Evolutionary conservation across 176 grass and related monocot genomes (phyloP), one percentile per base, ranked within the genome.

Genomic region (Aegilops tauschii): DNA sequence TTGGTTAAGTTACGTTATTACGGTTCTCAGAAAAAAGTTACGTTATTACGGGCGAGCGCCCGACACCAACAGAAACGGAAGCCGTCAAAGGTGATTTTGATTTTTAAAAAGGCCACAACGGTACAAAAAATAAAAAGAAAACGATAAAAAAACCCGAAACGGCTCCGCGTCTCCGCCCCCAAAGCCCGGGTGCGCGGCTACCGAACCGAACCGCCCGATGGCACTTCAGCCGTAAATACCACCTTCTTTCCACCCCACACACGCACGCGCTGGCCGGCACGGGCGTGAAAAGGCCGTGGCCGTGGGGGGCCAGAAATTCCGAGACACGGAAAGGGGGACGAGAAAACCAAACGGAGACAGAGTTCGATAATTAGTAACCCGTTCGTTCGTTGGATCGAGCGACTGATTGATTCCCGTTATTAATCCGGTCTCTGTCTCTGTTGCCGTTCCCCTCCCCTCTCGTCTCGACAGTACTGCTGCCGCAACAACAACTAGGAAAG

Each of bases 181-280:
- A 58, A 80, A 36, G n/a, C 31, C 81, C 82, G 82, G 77, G 76
- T 75, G 70, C 72, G 64, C 89, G 80, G 84, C 79, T 2, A 39
- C 84, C 58, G 44, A 47, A 12, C 39, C 5, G 50, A 58, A 21
- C 56, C 62, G 31, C 14, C 74, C 21, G 63, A 59, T 76, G 83
- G 83, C 83, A 86, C 14, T 5, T 2, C 6, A 5, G 9, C 50
- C 63, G 88, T 77, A 54, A 82, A 82, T 82, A 81, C 49, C 49
- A 50, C 47, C 47, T 17, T 5, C 49, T 0, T 11, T 9, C 40
- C 10, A 42, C 40, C 9, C 49, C 49, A 27, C 4, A 1, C 4
- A 47, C 17, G 1, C 7, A 42, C 39, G 44, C 45, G 45, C 45
- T 49, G 3, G 45, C 45, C 45, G 45, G 45, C 45, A 49, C 45